Evolutionary conservation across 225 moss, liverwort and hornwort species (phyloP).

Genomic region (Antitrichia curtipendula): DNA sequence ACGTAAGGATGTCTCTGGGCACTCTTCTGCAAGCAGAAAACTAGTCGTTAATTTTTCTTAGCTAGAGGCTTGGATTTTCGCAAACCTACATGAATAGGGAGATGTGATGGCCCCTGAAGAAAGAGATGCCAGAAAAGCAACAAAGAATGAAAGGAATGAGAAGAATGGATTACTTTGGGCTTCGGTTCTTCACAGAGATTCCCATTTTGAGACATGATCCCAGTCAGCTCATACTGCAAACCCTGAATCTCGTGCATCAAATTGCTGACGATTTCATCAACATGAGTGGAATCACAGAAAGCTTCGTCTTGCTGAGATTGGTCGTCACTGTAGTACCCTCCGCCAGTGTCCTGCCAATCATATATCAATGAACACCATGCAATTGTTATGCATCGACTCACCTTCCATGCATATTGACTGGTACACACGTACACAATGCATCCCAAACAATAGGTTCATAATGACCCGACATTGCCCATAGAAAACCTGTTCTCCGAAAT

Average conservation of each 20-base stretch:
- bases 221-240: constrained; percentile 58
- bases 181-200: constrained; percentile 37
- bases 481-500: background rate
- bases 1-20: background rate
- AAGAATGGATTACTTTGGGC: constrained; percentile 17
- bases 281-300: constrained; percentile 11
- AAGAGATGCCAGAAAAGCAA: background rate
- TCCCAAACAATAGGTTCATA: background rate
- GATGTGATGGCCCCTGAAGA: background rate
- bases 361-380: background rate
- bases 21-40: background rate
- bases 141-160: background rate
- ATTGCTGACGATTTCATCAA: constrained; percentile 53
- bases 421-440: background rate
- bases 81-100: background rate
- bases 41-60: background rate
- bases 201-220: constrained; percentile 29
- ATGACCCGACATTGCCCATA: background rate
- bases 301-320: constrained; percentile 18
- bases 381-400: background rate
- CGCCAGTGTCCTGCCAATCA: constrained; percentile 23
- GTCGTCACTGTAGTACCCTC: constrained; percentile 24
- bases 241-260: constrained; percentile 63
- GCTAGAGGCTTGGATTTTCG: background rate
- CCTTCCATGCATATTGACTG: background rate